A percentile compares a stretch with the other conserved stretches of the same genome.
Conservation (phyloP, 2,329 filamentous ascomycete species). For the Lasiodiplodia sp. region DNA sequence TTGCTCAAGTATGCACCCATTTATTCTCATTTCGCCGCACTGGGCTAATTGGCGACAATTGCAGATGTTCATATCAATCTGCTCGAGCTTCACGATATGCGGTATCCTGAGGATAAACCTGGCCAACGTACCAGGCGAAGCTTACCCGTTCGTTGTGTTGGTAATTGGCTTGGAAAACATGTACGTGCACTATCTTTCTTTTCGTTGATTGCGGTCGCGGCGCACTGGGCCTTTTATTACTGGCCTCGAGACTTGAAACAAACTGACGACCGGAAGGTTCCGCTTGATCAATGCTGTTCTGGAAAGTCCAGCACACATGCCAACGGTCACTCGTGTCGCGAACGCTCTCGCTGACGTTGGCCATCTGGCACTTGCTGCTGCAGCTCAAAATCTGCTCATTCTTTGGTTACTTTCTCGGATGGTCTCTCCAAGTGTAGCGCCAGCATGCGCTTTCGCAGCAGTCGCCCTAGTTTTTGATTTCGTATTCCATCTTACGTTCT, state of each 20-base stretch:
- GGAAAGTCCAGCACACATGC: conserved; percentile 72
- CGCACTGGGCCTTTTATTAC: neutral
- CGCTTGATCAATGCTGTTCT: conserved; percentile 80
- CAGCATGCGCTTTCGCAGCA: conserved; percentile 78
- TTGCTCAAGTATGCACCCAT: conserved; percentile 62
- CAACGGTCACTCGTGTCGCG: conserved; percentile 72
- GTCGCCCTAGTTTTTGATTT: conserved; percentile 80
- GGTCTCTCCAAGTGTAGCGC: conserved; percentile 73
- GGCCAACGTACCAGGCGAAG: conserved; percentile 75
- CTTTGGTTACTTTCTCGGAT: conserved; percentile 70
- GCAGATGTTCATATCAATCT: conserved; percentile 71
- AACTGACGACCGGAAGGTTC: conserved; percentile 54
- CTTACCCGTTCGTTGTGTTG: conserved; percentile 79
- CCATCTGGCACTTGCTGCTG: conserved; percentile 72
- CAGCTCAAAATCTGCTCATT: conserved; percentile 72
- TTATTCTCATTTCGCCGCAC: neutral
- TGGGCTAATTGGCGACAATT: conserved; percentile 22
- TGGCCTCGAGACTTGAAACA: neutral
- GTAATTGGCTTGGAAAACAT: conserved; percentile 81
- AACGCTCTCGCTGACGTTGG: conserved; percentile 77
- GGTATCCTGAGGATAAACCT: conserved; percentile 78
- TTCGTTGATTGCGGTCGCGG: neutral
- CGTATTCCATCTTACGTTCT: conserved; percentile 80
- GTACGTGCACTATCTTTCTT: conserved; percentile 34
- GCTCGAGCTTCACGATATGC: conserved; percentile 82